phyloP scores from a whole-genome alignment of 148 eudicot genomes.

The Spergularia marina region DNA sequence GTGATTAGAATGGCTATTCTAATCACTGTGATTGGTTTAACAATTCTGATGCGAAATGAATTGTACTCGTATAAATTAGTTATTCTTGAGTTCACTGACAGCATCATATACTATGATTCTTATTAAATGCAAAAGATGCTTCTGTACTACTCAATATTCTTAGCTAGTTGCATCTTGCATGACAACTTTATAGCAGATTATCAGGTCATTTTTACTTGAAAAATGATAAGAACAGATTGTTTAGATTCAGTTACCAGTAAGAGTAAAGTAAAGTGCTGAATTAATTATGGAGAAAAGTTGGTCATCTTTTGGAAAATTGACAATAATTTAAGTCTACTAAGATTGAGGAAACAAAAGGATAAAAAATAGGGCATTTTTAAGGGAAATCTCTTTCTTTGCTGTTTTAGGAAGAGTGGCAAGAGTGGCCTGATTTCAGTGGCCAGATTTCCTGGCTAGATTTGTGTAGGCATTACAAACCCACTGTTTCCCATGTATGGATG shows the following conservation, averaged over 20 bases:
- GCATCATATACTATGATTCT: not conserved
- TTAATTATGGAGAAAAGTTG: constrained; percentile 28
- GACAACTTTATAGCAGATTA: constrained; percentile 25
- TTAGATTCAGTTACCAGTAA: constrained; percentile 21
- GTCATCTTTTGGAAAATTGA: constrained; percentile 19
- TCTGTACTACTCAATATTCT: constrained; percentile 11
- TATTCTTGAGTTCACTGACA: constrained; percentile 31
- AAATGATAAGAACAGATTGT: constrained; percentile 11
- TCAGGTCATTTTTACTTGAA: constrained; percentile 21
- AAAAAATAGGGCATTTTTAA: not conserved
- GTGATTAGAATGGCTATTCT: no score
- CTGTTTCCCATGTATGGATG: constrained; percentile 4
- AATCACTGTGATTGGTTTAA: no score
- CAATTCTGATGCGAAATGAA: constrained; percentile 17
- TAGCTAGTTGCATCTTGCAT: constrained; percentile 14
- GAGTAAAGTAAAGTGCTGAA: constrained; percentile 22
- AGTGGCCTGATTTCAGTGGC: not conserved
- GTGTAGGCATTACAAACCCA: constrained; percentile 28
- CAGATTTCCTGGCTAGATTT: constrained; percentile 12
- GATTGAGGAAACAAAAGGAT: not conserved
- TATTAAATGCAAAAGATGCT: constrained; percentile 14
- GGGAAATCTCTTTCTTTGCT: not conserved
- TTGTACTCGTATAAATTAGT: constrained; percentile 25
- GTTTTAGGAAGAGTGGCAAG: not conserved
- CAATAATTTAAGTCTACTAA: not conserved